phyloP scores from a whole-genome alignment of 1,284 basidiomycete species.

The Tylopilus orsonianus region DNA sequence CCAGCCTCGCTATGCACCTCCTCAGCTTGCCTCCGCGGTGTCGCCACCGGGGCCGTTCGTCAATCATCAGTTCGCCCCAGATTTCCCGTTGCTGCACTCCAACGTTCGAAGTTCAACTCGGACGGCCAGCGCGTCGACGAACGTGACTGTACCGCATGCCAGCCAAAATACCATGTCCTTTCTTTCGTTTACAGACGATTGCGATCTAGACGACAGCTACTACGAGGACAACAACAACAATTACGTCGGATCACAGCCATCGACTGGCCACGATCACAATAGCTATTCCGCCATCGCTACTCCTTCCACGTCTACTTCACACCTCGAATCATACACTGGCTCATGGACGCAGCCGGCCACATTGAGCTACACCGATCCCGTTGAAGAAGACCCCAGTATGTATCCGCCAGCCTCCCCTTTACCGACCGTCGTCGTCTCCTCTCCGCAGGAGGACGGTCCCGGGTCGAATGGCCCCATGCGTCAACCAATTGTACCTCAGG shows the following conservation, averaged over 20 bases:
- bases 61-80: constrained; percentile 29
- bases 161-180: constrained; percentile 29
- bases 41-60: constrained; percentile 13
- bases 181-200: constrained; percentile 25
- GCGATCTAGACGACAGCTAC: constrained; percentile 20
- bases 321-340: constrained; percentile 4
- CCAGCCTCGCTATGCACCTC: constrained; percentile 9
- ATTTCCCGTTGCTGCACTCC: constrained; percentile 64
- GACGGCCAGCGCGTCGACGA: constrained; percentile 47
- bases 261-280: constrained; percentile 3
- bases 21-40: not conserved
- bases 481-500: constrained; percentile 36
- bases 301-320: constrained; percentile 5
- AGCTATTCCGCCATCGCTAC: not conserved
- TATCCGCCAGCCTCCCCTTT: constrained; percentile 40
- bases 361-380: constrained; percentile 6
- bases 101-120: constrained; percentile 60
- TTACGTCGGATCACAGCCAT: constrained; percentile 1
- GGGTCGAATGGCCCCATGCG: constrained; percentile 15
- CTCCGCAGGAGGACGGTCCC: constrained; percentile 27
- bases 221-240: constrained; percentile 12
- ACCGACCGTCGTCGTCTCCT: constrained; percentile 48
- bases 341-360: constrained; percentile 19
- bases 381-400: constrained; percentile 20
- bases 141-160: constrained; percentile 31